Conservation (phyloP, 495 filamentous ascomycete genomes). For the Letharia columbiana region DNA sequence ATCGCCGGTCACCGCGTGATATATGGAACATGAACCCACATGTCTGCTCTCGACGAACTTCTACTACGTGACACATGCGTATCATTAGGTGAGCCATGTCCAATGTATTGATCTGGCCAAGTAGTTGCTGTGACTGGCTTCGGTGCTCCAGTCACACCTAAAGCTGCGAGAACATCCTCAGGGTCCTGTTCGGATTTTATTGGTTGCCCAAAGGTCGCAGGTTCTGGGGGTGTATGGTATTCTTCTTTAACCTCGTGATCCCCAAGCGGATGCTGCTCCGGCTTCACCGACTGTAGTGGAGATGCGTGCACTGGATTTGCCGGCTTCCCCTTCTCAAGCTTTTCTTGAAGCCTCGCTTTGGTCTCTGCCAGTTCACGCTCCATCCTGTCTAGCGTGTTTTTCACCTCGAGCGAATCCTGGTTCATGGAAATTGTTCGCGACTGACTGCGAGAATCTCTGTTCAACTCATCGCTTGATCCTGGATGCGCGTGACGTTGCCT, state of each 20-base stretch:
- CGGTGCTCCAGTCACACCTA: constrained; percentile 20
- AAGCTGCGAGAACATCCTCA: constrained; percentile 20
- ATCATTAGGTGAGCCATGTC: constrained; percentile 5
- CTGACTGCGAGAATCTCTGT: constrained; percentile 16
- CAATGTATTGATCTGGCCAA: constrained; percentile 4
- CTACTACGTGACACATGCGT: constrained; percentile 6
- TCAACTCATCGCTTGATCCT: constrained; percentile 1
- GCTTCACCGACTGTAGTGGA: neutral
- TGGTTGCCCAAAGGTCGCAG: neutral
- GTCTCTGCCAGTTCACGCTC: constrained; percentile 20
- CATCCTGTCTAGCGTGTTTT: constrained; percentile 15
- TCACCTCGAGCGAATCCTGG: constrained; percentile 16
- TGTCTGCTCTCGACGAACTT: constrained; percentile 13
- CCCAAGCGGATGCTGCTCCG: neutral
- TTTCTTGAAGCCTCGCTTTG: constrained; percentile 18
- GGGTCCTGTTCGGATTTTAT: constrained; percentile 9
- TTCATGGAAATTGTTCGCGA: constrained; percentile 16
- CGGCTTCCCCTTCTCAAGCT: constrained; percentile 1
- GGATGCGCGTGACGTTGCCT: constrained; percentile 12
- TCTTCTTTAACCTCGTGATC: constrained; percentile 13
- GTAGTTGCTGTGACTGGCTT: constrained; percentile 12
- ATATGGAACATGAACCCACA: neutral
- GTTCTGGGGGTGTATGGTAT: constrained; percentile 8
- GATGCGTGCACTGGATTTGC: neutral
- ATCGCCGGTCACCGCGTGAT: neutral